These are phyloP conservation scores for Tricholoma matsutake DNA, from an alignment of 768 basidiomycete genomes.

Conservation along the genomic window DNA sequence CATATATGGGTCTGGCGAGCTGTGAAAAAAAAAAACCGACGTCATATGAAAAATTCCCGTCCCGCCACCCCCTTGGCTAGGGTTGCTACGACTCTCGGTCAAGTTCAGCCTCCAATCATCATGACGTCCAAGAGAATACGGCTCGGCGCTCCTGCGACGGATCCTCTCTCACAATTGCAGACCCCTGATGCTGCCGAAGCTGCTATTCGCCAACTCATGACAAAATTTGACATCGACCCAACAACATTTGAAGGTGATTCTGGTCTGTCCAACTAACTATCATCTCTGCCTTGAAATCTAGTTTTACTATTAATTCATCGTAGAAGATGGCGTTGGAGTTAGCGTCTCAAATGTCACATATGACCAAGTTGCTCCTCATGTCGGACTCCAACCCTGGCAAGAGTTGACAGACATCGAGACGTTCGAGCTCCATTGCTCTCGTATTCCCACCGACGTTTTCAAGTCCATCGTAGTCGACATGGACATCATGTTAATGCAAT, in stretches of 20 bases:
- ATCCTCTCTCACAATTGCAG: neutral
- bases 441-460: conserved; percentile 22
- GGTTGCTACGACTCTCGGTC: no score
- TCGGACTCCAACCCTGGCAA: conserved; percentile 13
- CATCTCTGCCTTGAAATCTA: neutral
- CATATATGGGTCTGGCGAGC: no score
- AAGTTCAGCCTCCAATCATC: no score
- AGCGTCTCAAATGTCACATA: conserved; percentile 20
- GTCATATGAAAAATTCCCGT: no score
- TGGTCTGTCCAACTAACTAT: neutral
- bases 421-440: conserved; percentile 21
- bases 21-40: no score
- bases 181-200: neutral
- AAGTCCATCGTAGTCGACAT: conserved; percentile 20
- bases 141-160: neutral
- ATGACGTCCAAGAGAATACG: neutral
- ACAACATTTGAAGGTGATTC: neutral
- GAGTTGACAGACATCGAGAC: conserved; percentile 15
- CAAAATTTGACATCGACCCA: neutral
- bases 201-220: neutral
- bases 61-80: no score
- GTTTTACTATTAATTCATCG: neutral
- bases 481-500: conserved; percentile 21
- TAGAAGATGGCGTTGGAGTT: conserved; percentile 17
- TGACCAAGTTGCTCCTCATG: conserved; percentile 13